Evolutionary conservation across 1,284 basidiomycete genomes (phyloP).

Genomic region (Caloboletus firmus): DNA sequence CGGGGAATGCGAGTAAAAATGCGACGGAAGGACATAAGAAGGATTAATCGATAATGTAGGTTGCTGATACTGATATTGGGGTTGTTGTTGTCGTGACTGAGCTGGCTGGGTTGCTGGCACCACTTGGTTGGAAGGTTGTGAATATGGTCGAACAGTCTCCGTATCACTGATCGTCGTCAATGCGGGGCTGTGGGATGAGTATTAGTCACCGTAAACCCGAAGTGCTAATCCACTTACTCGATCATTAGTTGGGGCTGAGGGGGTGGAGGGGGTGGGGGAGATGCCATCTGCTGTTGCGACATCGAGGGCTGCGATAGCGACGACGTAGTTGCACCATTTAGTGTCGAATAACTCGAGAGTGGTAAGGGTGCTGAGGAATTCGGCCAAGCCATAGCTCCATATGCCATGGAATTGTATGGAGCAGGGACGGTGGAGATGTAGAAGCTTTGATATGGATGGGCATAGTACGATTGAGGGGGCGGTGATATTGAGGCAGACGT

Average conservation of each 20-base stretch:
- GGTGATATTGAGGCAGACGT: constrained; percentile 42
- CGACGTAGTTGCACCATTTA: constrained; percentile 65
- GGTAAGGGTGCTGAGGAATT: constrained; percentile 50
- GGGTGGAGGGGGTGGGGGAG: constrained; percentile 27
- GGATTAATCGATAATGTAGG: constrained; percentile 42
- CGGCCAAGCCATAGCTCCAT: constrained; percentile 49
- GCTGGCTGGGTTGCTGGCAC: constrained; percentile 29
- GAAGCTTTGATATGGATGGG: constrained; percentile 41
- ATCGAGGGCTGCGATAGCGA: constrained; percentile 31
- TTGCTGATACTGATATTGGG: constrained; percentile 41
- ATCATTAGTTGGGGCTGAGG: constrained; percentile 48
- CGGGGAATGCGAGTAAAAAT: constrained; percentile 39
- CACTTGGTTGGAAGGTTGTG: constrained; percentile 34
- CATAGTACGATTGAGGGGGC: constrained; percentile 39
- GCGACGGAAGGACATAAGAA: constrained; percentile 40
- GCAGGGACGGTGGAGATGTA: constrained; percentile 43
- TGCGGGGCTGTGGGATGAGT: constrained; percentile 42
- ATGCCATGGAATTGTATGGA: constrained; percentile 55
- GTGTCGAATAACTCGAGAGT: constrained; percentile 68
- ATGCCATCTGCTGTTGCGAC: constrained; percentile 35
- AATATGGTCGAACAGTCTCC: constrained; percentile 37
- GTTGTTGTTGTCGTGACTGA: constrained; percentile 38
- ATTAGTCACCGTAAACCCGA: constrained; percentile 14
- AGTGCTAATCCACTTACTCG: constrained; percentile 43
- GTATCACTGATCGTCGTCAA: constrained; percentile 50